Conservation (phyloP, 805 yeast genomes). For the Alloascoidea hylecoeti region DNA sequence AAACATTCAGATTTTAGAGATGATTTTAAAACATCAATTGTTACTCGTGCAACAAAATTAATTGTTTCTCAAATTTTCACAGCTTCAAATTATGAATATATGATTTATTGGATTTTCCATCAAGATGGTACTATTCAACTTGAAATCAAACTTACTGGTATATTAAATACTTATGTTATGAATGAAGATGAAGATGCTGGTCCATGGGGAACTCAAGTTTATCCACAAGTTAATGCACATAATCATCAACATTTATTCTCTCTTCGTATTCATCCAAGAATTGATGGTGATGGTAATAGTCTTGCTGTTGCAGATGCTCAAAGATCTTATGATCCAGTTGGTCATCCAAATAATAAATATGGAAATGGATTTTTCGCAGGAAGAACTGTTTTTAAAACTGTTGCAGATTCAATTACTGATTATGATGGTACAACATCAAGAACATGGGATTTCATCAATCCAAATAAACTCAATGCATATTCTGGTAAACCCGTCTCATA, state of each 20-base stretch:
- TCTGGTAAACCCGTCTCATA: slow-evolving; percentile 67
- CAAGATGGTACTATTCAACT: slow-evolving; percentile 76
- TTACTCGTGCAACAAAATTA: slow-evolving; percentile 62
- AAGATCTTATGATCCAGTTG: slow-evolving; percentile 43
- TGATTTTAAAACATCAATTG: slow-evolving; percentile 58
- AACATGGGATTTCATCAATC: slow-evolving; percentile 71
- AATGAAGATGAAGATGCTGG: slow-evolving; percentile 52
- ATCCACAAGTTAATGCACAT: slow-evolving; percentile 73
- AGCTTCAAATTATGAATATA: slow-evolving; percentile 78
- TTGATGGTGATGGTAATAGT: slow-evolving; percentile 71
- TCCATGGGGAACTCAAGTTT: slow-evolving; percentile 72
- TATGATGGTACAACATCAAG: slow-evolving; percentile 49
- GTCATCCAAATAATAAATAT: slow-evolving; percentile 57
- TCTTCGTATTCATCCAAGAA: slow-evolving; percentile 64
- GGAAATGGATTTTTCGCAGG: slow-evolving; percentile 67
- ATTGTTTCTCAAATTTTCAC: slow-evolving; percentile 73
- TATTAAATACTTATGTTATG: slow-evolving; percentile 57
- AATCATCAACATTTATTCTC: slow-evolving; percentile 79
- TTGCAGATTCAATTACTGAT: slow-evolving; percentile 49
- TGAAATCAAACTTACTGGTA: slow-evolving; percentile 72
- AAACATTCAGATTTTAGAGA: slow-evolving; percentile 82
- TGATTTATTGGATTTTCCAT: slow-evolving; percentile 71
- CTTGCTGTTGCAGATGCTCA: slow-evolving; percentile 54
- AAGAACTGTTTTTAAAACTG: slow-evolving; percentile 53
- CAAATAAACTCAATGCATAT: slow-evolving; percentile 47